These are phyloP conservation scores for Litsea cubeba DNA, from an alignment of 164 flowering plant genomes.

Conservation along the genomic window DNA sequence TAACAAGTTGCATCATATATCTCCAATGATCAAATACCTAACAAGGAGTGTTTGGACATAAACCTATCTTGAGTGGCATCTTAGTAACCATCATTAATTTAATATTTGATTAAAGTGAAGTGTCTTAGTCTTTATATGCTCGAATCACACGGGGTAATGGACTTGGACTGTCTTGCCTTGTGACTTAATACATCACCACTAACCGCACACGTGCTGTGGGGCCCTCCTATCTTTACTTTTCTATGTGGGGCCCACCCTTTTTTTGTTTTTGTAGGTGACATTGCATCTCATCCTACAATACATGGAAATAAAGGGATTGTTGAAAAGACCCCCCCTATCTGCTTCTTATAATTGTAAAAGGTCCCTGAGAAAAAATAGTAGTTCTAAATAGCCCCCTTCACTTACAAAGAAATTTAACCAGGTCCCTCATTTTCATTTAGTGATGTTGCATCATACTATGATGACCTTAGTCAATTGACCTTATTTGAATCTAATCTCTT, in stretches of 20 bases:
- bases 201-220: constrained; percentile 1
- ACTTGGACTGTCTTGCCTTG: not conserved
- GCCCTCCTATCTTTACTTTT: not conserved
- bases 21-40: not conserved
- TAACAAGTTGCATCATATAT: not conserved
- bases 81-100: not conserved
- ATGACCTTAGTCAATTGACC: too few relatives aligned
- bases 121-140: not conserved
- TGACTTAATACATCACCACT: constrained; percentile 7
- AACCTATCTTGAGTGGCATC: too few relatives aligned
- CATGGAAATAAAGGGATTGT: too few relatives aligned
- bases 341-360: too few relatives aligned
- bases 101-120: not conserved
- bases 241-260: not conserved
- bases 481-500: too few relatives aligned
- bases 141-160: not conserved
- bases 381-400: too few relatives aligned
- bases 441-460: too few relatives aligned
- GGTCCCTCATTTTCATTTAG: too few relatives aligned
- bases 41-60: not conserved
- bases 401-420: too few relatives aligned
- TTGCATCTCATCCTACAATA: too few relatives aligned
- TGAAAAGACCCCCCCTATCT: too few relatives aligned
- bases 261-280: not conserved
- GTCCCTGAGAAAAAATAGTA: too few relatives aligned